Base-by-base conservation (phyloP, 345 rosid genomes). In the Arabis hirsuta region DNA sequence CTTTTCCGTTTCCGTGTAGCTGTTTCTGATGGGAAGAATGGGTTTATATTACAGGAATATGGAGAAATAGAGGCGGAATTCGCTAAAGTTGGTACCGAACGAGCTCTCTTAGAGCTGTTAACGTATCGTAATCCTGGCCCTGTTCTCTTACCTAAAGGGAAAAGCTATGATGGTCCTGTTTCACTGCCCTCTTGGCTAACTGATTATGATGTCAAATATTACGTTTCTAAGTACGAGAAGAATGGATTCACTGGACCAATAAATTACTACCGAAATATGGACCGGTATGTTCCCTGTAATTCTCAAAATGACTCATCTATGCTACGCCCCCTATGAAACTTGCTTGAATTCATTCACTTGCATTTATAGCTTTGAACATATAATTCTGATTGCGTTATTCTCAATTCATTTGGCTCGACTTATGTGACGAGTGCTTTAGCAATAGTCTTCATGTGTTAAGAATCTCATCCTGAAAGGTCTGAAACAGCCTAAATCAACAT, bases 211-310 rank as follows among this genome's bases (percentile, higher is more conserved):
- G 16, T 88, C 20, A 67, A 78, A 9, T 89, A 84, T 69, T 85
- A 81, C 41, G 66, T 61, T 39, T 54, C 71, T 36, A 88, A 89
- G 77, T 89, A 73, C 41, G 82, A 79, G 80, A 82, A 80, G 67
- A 88, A 54, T 46, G 96, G 98, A 26, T 91, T 94, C 80, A 89
- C 96, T 4, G 89, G 95, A 61, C 89, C 80, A 22, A 10, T 94
- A 29, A 94, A 94, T 82, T 91, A 89, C 80, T 94, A 94, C 70
- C 81, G 97, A 19, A 83, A 82, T 31, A 39, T 86, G 68, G 79
- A 89, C 56, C 61, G 79, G 97, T 91, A 82, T 22, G 84, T 43
- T 50, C 11, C 42, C 51, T 41, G 48, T 6, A 8, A 29, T 8
- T 19, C 47, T 10, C 10, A 2, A 22, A 42, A 44, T 52, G 8